Conservation (phyloP, 352 stramenopile genomes). For the Aphanomyces euteiches region DNA sequence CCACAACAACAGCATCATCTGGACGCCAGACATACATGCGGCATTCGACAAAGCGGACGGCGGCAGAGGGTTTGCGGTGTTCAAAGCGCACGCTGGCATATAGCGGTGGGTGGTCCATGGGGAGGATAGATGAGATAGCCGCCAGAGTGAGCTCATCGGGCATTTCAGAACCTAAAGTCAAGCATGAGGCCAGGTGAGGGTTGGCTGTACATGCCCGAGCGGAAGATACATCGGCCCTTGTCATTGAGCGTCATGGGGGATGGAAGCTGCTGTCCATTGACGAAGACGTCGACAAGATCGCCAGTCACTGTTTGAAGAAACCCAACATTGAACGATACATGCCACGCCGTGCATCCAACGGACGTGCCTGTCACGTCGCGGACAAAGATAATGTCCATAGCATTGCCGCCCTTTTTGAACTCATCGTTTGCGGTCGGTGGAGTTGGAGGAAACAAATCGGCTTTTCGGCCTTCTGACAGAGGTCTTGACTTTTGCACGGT, state of each 20-base stretch:
- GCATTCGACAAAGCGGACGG: slow-evolving; percentile 64
- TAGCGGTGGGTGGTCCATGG: slow-evolving; percentile 60
- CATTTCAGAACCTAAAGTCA: slow-evolving; percentile 42
- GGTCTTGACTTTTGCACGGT: neutral
- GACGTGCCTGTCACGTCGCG: slow-evolving; percentile 61
- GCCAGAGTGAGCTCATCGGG: slow-evolving; percentile 37
- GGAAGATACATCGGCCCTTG: slow-evolving; percentile 59
- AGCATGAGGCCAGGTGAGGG: neutral
- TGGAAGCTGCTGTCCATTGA: slow-evolving; percentile 71
- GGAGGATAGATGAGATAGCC: slow-evolving; percentile 44
- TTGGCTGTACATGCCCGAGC: slow-evolving; percentile 42
- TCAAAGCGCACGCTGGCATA: slow-evolving; percentile 58
- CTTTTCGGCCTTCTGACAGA: neutral
- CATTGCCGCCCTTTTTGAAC: slow-evolving; percentile 65
- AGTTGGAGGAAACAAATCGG: neutral
- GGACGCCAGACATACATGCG: slow-evolving; percentile 71
- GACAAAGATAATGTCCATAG: slow-evolving; percentile 72
- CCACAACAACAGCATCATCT: slow-evolving; percentile 76
- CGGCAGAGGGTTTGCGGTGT: slow-evolving; percentile 65
- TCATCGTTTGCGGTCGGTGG: neutral
- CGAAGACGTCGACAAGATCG: slow-evolving; percentile 64
- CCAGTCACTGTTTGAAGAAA: slow-evolving; percentile 56
- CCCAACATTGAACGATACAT: slow-evolving; percentile 69
- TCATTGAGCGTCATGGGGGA: slow-evolving; percentile 74
- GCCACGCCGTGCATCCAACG: slow-evolving; percentile 56